These are phyloP conservation scores for Lentinula edodes DNA, from an alignment of 768 basidiomycete genomes.

Conservation along the genomic window DNA sequence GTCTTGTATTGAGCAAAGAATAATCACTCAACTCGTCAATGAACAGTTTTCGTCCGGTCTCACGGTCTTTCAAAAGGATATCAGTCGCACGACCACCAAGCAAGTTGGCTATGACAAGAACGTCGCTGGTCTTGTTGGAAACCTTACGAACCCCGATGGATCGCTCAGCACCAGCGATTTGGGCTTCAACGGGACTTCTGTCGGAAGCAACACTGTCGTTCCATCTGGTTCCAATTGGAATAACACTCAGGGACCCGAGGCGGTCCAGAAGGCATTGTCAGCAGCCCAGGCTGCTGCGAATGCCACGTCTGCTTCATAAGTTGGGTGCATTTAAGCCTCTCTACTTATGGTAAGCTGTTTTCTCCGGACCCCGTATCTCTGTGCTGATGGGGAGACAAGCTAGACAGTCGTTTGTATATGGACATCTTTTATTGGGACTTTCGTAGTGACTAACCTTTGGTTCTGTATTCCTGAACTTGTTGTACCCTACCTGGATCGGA, in stretches of 20 bases:
- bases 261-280: slow-evolving; percentile 8
- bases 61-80: slow-evolving; percentile 15
- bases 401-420: not conserved
- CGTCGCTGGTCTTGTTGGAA: slow-evolving; percentile 11
- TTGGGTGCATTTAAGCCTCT: not conserved
- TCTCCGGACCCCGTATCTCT: no score
- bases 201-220: slow-evolving; percentile 10
- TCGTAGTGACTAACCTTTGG: not conserved
- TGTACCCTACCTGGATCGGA: not conserved
- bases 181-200: slow-evolving; percentile 9
- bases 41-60: slow-evolving; percentile 5
- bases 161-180: slow-evolving; percentile 11
- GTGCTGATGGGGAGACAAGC: no score
- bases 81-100: slow-evolving; percentile 12
- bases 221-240: slow-evolving; percentile 11
- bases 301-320: not conserved
- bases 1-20: not conserved
- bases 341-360: not conserved
- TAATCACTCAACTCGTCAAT: not conserved
- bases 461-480: not conserved
- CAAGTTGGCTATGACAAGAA: slow-evolving; percentile 17
- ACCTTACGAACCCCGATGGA: slow-evolving; percentile 15
- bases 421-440: not conserved
- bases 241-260: slow-evolving; percentile 1
- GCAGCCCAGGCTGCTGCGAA: slow-evolving; percentile 5